Conservation (phyloP, 805 yeast genomes). For the Lipomyces anomalus region DNA sequence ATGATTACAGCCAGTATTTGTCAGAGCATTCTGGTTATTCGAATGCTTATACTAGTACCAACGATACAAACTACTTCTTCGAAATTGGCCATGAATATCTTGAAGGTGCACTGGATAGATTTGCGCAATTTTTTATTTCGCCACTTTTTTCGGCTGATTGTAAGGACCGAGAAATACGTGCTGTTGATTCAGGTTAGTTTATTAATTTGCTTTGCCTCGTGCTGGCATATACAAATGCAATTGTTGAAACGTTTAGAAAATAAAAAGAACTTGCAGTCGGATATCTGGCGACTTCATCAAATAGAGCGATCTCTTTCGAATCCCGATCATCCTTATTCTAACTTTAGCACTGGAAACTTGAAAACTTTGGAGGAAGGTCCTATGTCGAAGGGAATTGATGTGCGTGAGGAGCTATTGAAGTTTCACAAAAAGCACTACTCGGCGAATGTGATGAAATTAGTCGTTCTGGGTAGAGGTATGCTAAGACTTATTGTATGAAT, state of each 20-base stretch:
- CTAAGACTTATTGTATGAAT: neutral
- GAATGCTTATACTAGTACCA: constrained; percentile 86
- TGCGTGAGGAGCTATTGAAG: constrained; percentile 71
- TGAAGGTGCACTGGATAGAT: constrained; percentile 85
- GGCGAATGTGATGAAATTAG: constrained; percentile 82
- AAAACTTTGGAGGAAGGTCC: constrained; percentile 70
- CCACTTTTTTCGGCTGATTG: constrained; percentile 72
- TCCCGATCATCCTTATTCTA: constrained; percentile 72
- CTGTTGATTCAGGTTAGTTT: constrained; percentile 68
- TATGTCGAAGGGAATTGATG: constrained; percentile 53
- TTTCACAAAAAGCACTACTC: constrained; percentile 72
- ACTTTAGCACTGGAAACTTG: constrained; percentile 85
- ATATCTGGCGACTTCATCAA: constrained; percentile 82
- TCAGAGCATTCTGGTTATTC: constrained; percentile 83
- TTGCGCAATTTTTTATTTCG: constrained; percentile 82
- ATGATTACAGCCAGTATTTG: constrained; percentile 66
- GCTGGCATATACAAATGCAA: neutral
- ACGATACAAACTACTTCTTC: constrained; percentile 86
- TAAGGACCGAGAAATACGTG: constrained; percentile 86
- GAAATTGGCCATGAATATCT: constrained; percentile 71
- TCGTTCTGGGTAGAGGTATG: constrained; percentile 59
- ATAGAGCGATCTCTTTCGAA: constrained; percentile 70
- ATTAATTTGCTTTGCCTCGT: neutral
- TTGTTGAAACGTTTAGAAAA: constrained; percentile 46
- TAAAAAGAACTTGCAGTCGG: constrained; percentile 87